These are phyloP conservation scores for Cutaneotrichosporon cutaneum DNA, from an alignment of 1,284 basidiomycete genomes.

Conservation along the genomic window DNA sequence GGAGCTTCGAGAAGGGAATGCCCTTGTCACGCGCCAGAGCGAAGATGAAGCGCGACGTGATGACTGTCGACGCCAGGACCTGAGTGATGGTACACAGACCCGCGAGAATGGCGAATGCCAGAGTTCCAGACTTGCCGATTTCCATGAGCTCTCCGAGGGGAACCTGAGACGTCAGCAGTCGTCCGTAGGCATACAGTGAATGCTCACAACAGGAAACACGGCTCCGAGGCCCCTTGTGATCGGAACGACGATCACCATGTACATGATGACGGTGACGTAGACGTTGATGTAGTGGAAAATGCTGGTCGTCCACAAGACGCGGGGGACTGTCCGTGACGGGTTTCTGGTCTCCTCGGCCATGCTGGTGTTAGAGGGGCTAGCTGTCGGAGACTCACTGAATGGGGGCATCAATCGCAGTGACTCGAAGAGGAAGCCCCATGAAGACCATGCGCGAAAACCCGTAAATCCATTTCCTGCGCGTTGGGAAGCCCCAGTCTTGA, in stretches of 20 bases:
- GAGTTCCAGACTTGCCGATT: neutral
- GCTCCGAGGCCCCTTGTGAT: neutral
- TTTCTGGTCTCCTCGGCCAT: conserved; percentile 33
- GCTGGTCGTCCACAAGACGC: conserved; percentile 41
- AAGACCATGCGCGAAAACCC: conserved; percentile 3
- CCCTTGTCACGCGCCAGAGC: conserved; percentile 50
- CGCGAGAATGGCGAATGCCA: conserved; percentile 25
- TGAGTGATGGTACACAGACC: conserved; percentile 40
- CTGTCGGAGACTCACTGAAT: neutral
- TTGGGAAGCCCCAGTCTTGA: neutral
- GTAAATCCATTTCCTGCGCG: neutral
- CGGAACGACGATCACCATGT: neutral
- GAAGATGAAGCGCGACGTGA: conserved; percentile 51
- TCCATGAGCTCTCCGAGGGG: neutral
- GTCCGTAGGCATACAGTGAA: too few relatives aligned
- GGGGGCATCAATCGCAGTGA: neutral
- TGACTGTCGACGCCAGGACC: conserved; percentile 47
- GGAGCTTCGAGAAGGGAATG: conserved; percentile 44
- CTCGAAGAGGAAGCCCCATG: neutral
- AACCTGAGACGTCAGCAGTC: neutral
- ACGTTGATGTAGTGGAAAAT: conserved; percentile 16
- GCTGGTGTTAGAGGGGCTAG: neutral
- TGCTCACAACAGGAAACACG: neutral
- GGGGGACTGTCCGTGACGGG: conserved; percentile 46
- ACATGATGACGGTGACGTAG: conserved; percentile 1